A percentile compares a stretch with the other conserved stretches of the same genome.
Conservation (phyloP, 2,329 filamentous ascomycete species). For the Penicillium paneum region DNA sequence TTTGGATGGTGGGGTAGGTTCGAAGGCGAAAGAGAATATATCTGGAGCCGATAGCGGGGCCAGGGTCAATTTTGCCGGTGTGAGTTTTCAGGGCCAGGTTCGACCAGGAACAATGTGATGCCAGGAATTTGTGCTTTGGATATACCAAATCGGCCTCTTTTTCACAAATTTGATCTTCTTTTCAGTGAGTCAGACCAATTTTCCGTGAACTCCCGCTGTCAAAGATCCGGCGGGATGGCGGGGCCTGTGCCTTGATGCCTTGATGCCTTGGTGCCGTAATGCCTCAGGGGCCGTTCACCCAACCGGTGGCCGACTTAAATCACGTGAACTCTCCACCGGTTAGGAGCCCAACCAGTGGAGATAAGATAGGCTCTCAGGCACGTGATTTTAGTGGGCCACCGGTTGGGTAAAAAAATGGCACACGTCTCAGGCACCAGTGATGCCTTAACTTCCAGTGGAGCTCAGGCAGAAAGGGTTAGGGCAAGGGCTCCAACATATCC, state of each 20-base stretch:
- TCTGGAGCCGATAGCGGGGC: constrained; percentile 11
- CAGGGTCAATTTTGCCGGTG: constrained; percentile 9
- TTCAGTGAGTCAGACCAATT: constrained; percentile 3
- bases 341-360: too few relatives aligned
- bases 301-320: too few relatives aligned
- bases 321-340: too few relatives aligned
- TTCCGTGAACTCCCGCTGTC: neutral
- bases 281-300: too few relatives aligned
- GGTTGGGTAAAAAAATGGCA: too few relatives aligned
- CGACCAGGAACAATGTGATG: neutral
- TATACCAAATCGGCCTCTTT: neutral
- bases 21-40: constrained; percentile 4
- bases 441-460: too few relatives aligned
- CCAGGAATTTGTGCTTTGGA: neutral
- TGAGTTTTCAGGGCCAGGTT: neutral
- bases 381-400: too few relatives aligned
- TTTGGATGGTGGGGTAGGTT: constrained; percentile 8
- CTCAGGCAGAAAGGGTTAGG: constrained; percentile 1
- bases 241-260: constrained; percentile 2
- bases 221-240: constrained; percentile 9
- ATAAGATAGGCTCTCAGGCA: too few relatives aligned
- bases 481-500: neutral
- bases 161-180: neutral
- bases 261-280: neutral
- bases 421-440: too few relatives aligned